These are phyloP conservation scores for Stenocarpella maydis DNA, from an alignment of 2,329 filamentous ascomycete genomes.

Conservation along the genomic window DNA sequence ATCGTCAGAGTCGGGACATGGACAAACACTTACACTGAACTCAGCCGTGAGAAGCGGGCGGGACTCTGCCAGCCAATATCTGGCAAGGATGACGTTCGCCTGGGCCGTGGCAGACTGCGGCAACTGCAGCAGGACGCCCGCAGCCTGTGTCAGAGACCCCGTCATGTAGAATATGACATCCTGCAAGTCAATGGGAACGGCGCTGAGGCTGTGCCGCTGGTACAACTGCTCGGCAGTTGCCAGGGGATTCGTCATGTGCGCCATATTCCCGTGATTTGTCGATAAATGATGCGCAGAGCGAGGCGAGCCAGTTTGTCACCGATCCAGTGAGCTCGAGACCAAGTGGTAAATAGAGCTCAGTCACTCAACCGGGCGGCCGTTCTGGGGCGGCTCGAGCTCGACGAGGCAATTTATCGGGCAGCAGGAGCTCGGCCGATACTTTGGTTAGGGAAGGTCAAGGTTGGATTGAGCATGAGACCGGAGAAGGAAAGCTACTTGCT, in stretches of 20 bases:
- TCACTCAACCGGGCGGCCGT: too few species aligned
- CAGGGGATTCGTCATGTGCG: conserved; percentile 74
- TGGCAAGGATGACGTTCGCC: conserved; percentile 81
- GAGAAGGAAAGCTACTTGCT: not conserved
- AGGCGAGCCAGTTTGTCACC: not conserved
- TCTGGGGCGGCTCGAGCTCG: not conserved
- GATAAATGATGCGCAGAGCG: not conserved
- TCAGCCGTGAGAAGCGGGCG: conserved; percentile 62
- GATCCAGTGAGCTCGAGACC: not conserved
- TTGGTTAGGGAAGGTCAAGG: not conserved
- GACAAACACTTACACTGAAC: conserved; percentile 56
- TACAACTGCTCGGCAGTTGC: conserved; percentile 76
- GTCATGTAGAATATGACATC: conserved; percentile 76
- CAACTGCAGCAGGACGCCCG: conserved; percentile 81
- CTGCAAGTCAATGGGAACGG: conserved; percentile 73
- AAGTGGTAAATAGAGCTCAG: not conserved
- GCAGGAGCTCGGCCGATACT: not conserved
- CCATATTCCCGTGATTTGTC: conserved; percentile 50
- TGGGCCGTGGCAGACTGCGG: conserved; percentile 87
- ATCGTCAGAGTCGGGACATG: not conserved
- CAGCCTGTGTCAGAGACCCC: conserved; percentile 78
- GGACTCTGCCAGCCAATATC: conserved; percentile 74
- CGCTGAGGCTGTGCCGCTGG: conserved; percentile 60
- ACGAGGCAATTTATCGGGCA: not conserved
- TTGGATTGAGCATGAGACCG: not conserved